A percentile compares a stretch with the other conserved stretches of the same genome.
These are phyloP conservation scores for Paracoccidioides brasiliensis DNA, from an alignment of 2,329 filamentous ascomycete genomes.

Conservation along the genomic window DNA sequence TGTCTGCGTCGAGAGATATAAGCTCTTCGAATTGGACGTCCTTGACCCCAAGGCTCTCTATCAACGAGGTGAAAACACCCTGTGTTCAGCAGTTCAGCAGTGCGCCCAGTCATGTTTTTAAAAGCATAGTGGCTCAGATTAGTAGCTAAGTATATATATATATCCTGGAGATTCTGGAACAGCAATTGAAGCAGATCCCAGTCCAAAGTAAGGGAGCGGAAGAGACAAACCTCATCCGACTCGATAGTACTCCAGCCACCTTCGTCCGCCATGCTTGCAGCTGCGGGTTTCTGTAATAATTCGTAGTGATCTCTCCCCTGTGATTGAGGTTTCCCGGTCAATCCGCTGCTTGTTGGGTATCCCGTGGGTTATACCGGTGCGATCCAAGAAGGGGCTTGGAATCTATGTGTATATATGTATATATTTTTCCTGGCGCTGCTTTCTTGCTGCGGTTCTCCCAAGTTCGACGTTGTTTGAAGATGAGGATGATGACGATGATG, in stretches of 20 bases:
- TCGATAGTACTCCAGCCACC: constrained; percentile 94
- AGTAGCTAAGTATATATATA: neutral
- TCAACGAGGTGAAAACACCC: constrained; percentile 95
- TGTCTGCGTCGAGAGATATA: constrained; percentile 67
- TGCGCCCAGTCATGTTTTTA: neutral
- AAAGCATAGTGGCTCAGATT: neutral
- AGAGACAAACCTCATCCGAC: constrained; percentile 70
- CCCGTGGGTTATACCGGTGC: neutral
- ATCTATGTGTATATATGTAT: no score
- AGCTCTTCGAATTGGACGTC: constrained; percentile 96
- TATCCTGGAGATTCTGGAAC: neutral
- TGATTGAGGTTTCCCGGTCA: neutral
- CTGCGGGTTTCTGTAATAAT: neutral
- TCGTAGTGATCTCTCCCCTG: no score
- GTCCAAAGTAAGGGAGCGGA: neutral
- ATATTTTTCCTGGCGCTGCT: no score
- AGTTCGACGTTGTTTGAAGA: no score
- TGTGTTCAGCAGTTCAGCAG: constrained; percentile 19
- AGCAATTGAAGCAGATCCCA: neutral
- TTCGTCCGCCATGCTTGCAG: constrained; percentile 47
- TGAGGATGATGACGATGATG: no score
- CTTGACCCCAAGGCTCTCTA: constrained; percentile 83
- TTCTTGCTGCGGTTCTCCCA: no score
- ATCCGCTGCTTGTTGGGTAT: neutral
- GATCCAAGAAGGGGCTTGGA: no score